phyloP scores from a whole-genome alignment of 2,329 filamentous ascomycete genomes.

The Trichoderma simmonsii region DNA sequence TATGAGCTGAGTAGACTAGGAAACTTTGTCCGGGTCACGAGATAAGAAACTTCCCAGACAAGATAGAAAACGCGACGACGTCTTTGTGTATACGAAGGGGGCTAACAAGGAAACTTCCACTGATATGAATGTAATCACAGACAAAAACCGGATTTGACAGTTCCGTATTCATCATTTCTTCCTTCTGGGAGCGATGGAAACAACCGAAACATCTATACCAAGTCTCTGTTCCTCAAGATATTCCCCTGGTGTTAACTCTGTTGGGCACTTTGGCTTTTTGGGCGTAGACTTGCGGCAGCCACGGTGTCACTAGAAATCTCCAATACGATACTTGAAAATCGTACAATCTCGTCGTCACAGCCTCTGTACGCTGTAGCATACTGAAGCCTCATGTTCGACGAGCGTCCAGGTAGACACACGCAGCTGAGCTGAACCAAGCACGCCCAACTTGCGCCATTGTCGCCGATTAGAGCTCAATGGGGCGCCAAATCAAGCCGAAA shows the following conservation, averaged over 20 bases:
- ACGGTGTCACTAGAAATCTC: constrained; percentile 3
- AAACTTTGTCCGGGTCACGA: not conserved
- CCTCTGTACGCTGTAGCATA: not conserved
- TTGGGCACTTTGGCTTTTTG: not conserved
- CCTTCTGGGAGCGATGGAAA: not conserved
- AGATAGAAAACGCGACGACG: not conserved
- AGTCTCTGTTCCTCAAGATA: not conserved
- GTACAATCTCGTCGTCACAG: not conserved
- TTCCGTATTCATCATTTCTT: not conserved
- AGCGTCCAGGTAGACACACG: not conserved
- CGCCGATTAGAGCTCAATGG: not conserved
- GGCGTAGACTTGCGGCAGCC: not conserved
- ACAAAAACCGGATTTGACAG: not conserved
- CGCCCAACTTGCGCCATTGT: not conserved
- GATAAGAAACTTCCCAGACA: not conserved
- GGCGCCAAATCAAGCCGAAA: not conserved
- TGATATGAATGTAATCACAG: not conserved
- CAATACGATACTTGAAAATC: constrained; percentile 1
- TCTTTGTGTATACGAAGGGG: not conserved
- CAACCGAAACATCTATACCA: not conserved
- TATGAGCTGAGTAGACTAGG: not conserved
- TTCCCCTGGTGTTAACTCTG: not conserved
- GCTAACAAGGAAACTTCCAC: not conserved
- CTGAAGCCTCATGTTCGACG: not conserved
- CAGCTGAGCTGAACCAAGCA: not conserved